These are phyloP conservation scores for Ceratobasidium sp. DNA, from an alignment of 1,284 basidiomycete species.

Conservation along the genomic window DNA sequence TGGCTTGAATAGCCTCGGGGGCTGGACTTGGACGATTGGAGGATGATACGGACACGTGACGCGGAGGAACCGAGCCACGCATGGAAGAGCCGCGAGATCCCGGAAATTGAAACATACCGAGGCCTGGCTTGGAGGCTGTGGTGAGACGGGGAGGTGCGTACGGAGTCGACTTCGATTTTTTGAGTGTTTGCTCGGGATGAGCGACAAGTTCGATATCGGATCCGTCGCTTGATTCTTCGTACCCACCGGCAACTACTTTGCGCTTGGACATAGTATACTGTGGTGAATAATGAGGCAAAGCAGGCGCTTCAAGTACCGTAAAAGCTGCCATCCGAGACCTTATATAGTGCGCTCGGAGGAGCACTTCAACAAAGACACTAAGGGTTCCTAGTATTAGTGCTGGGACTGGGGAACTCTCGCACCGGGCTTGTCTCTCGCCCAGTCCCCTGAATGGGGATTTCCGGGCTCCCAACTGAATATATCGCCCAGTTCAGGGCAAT, in stretches of 20 bases:
- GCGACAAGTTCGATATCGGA: not conserved
- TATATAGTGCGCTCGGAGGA: too few relatives aligned
- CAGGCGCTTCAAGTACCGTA: not conserved
- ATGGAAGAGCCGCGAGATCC: not conserved
- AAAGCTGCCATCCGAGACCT: too few relatives aligned
- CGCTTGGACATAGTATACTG: not conserved
- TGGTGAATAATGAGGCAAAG: not conserved
- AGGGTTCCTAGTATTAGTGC: too few relatives aligned
- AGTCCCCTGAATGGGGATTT: too few relatives aligned
- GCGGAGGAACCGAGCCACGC: not conserved
- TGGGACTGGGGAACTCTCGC: too few relatives aligned
- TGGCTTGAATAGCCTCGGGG: not conserved
- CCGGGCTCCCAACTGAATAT: too few relatives aligned
- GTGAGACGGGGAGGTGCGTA: not conserved
- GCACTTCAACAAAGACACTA: too few relatives aligned
- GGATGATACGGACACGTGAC: not conserved
- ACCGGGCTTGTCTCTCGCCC: too few relatives aligned
- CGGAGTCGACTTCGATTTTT: not conserved
- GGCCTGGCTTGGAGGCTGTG: not conserved
- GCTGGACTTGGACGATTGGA: not conserved
- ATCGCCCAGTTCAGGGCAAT: too few relatives aligned
- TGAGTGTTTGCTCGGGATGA: not conserved
- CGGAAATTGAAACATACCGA: not conserved
- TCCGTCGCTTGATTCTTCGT: conserved; percentile 13
- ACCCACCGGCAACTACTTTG: conserved; percentile 4